Evolutionary conservation across 2,329 filamentous ascomycete species (phyloP).

Genomic region (Colletotrichum theobromicola): DNA sequence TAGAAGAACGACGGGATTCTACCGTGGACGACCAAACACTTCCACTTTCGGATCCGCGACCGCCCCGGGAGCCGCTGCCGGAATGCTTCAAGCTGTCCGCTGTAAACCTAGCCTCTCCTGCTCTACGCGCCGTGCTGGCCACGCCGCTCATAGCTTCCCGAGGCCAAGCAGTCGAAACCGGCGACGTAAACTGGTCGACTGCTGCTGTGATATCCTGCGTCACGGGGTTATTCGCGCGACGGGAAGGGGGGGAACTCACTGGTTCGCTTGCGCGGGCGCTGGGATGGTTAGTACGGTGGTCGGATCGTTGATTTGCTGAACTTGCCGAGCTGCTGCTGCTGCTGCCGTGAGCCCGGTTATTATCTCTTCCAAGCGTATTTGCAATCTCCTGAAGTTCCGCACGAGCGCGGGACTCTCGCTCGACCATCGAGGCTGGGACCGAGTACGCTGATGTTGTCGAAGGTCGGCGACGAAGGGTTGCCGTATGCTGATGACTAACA

Average conservation of each 20-base stretch:
- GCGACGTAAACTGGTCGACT: neutral
- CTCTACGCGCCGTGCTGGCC: neutral
- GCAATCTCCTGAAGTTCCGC: neutral
- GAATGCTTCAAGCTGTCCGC: neutral
- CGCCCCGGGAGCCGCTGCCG: neutral
- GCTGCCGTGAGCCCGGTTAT: neutral
- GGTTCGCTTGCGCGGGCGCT: neutral
- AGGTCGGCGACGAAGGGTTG: neutral
- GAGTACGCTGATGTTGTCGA: neutral
- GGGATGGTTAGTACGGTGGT: neutral
- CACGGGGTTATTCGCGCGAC: neutral
- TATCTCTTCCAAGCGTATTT: neutral
- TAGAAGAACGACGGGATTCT: neutral
- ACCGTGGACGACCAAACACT: neutral
- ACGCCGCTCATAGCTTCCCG: neutral
- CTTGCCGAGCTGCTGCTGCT: neutral
- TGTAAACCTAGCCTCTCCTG: neutral
- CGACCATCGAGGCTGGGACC: neutral
- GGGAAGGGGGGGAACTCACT: slow-evolving; percentile 3
- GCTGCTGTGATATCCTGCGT: neutral
- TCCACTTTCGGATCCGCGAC: neutral
- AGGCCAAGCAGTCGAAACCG: neutral
- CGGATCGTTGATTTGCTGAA: neutral
- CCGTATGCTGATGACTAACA: neutral
- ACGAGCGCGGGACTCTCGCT: neutral